Conservation (phyloP, 192 early-diverging fungal genomes). For the Coemansia sp. region DNA sequence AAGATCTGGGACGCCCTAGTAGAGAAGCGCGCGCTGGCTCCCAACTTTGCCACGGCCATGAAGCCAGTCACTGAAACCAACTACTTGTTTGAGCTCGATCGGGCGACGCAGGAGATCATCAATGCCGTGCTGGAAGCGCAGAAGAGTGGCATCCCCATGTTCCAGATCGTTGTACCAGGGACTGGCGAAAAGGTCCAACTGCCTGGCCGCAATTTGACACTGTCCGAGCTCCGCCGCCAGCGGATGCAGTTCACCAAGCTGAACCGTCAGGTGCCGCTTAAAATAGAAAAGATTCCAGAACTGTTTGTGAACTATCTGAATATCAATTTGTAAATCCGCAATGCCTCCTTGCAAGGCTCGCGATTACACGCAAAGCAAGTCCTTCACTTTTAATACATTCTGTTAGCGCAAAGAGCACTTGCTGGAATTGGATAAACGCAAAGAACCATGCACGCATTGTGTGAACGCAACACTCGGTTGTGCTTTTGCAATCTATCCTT, state of each 20-base stretch:
- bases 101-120: constrained; percentile 77
- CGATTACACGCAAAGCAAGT: neutral
- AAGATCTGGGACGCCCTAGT: constrained; percentile 79
- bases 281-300: constrained; percentile 72
- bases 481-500: neutral
- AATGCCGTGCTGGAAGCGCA: constrained; percentile 77
- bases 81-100: constrained; percentile 89
- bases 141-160: constrained; percentile 64
- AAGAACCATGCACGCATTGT: neutral
- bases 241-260: constrained; percentile 83
- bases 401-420: too few species aligned
- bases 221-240: constrained; percentile 79
- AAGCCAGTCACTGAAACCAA: constrained; percentile 91
- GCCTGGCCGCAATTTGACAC: constrained; percentile 73
- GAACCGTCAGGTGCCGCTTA: constrained; percentile 84
- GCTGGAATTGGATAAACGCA: neutral
- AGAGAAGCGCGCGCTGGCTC: constrained; percentile 70
- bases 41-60: constrained; percentile 86
- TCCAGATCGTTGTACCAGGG: constrained; percentile 61
- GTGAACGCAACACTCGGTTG: neutral
- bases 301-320: constrained; percentile 94
- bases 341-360: neutral
- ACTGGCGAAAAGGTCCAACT: constrained; percentile 53
- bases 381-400: too few species aligned
- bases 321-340: constrained; percentile 64